Percentiles rank a stretch among this genome's conserved stretches.
Conservation (phyloP, 306 rosid species). For the Corylus avellana region DNA sequence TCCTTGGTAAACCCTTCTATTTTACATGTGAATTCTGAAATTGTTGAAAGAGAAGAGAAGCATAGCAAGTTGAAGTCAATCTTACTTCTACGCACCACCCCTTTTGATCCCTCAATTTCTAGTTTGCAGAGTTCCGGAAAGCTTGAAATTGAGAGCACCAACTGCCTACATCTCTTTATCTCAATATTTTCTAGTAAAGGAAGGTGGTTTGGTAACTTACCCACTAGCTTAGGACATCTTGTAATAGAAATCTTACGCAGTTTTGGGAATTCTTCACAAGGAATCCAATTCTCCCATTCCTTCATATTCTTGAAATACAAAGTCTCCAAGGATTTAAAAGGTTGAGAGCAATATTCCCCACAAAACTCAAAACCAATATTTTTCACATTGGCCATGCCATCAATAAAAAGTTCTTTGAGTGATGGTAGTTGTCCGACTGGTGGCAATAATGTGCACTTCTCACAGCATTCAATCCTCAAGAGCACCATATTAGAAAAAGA, state of each 20-base stretch:
- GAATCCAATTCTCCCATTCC: neutral
- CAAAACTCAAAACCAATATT: neutral
- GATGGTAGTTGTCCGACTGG: neutral
- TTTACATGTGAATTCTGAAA: too few species aligned
- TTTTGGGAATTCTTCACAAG: neutral
- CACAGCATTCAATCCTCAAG: neutral
- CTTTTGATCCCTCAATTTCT: too few species aligned
- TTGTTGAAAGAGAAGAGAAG: too few species aligned
- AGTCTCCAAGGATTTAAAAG: neutral
- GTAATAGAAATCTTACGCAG: neutral
- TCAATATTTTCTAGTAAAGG: neutral
- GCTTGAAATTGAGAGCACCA: too few species aligned
- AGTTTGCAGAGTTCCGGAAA: too few species aligned
- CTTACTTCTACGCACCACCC: too few species aligned
- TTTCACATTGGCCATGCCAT: neutral
- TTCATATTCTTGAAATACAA: neutral
- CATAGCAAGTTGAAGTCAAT: too few species aligned
- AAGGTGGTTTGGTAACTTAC: neutral
- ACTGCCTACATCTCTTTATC: too few species aligned
- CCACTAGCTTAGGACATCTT: neutral
- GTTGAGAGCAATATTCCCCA: neutral
- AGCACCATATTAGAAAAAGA: neutral
- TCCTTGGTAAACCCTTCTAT: too few species aligned
- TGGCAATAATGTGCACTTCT: neutral
- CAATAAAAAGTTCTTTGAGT: neutral